A percentile compares a stretch with the other conserved stretches of the same genome.
These are phyloP conservation scores for Cadophora gregata DNA, from an alignment of 2,329 filamentous ascomycete species.

Conservation along the genomic window DNA sequence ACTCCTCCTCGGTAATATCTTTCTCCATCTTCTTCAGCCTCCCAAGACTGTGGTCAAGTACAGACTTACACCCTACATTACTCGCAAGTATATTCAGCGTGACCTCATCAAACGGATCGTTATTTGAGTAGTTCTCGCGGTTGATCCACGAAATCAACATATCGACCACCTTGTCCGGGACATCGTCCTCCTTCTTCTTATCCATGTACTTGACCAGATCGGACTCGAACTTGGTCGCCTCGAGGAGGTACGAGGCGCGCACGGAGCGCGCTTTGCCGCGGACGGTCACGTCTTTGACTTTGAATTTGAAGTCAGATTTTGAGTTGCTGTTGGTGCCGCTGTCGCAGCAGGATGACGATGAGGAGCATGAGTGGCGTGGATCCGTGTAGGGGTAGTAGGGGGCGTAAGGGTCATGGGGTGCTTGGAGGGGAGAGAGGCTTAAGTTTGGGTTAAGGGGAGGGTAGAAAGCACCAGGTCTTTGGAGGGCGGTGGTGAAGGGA, in stretches of 20 bases:
- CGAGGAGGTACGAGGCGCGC: slow-evolving; percentile 36
- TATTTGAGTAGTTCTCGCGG: slow-evolving; percentile 29
- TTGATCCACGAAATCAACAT: slow-evolving; percentile 41
- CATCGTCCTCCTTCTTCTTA: slow-evolving; percentile 36
- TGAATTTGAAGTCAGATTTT: slow-evolving; percentile 28
- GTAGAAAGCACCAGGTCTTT: background rate
- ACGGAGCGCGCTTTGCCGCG: slow-evolving; percentile 37
- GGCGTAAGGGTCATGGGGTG: background rate
- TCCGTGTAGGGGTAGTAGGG: background rate
- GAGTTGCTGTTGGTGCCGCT: background rate
- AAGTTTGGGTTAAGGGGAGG: background rate
- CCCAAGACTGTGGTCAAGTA: slow-evolving; percentile 29
- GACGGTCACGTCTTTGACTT: slow-evolving; percentile 39
- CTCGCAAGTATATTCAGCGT: slow-evolving; percentile 36
- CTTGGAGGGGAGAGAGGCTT: background rate
- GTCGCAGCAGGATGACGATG: background rate
- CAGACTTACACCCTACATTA: slow-evolving; percentile 32
- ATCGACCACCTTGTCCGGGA: slow-evolving; percentile 36
- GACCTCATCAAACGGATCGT: slow-evolving; percentile 36
- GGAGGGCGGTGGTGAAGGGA: slow-evolving; percentile 6
- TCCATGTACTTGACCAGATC: slow-evolving; percentile 37
- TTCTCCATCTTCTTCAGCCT: slow-evolving; percentile 30
- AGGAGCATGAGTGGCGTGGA: background rate
- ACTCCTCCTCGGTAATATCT: slow-evolving; percentile 2
- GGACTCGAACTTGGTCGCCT: slow-evolving; percentile 38